Percentiles rank a stretch among this genome's conserved stretches.
These are phyloP conservation scores for Vitis cinerea DNA, from an alignment of 164 flowering plant genomes.

Conservation along the genomic window DNA sequence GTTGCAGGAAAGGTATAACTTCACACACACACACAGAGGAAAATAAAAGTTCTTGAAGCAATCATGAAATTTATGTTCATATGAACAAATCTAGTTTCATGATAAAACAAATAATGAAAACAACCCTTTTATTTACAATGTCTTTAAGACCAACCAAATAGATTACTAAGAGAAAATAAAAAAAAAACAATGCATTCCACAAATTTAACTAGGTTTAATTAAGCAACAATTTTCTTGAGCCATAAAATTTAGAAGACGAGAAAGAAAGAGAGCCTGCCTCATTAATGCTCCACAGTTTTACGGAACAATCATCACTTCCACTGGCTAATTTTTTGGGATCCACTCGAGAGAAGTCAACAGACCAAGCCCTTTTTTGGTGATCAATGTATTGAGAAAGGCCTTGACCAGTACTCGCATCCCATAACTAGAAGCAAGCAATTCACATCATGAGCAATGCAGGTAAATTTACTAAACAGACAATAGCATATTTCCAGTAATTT, in stretches of 20 bases:
- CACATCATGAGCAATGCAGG: conserved; percentile 9
- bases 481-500: background rate
- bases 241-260: background rate
- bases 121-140: background rate
- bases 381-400: conserved; percentile 57
- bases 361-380: conserved; percentile 92
- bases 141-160: no score
- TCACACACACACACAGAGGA: background rate
- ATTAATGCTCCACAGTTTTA: conserved; percentile 91
- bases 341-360: conserved; percentile 84
- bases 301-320: conserved; percentile 96
- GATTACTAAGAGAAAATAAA: no score
- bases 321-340: conserved; percentile 91
- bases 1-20: background rate
- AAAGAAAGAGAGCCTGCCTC: conserved; percentile 51
- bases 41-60: background rate
- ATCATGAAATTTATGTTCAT: background rate
- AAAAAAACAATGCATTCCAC: background rate
- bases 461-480: background rate
- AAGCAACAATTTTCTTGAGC: background rate
- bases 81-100: background rate
- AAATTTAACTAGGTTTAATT: background rate
- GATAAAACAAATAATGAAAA: background rate
- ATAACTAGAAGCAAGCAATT: conserved; percentile 56
- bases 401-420: conserved; percentile 92